phyloP scores from a whole-genome alignment of 2,329 filamentous ascomycete genomes.

The Cordyceps cicadae region DNA sequence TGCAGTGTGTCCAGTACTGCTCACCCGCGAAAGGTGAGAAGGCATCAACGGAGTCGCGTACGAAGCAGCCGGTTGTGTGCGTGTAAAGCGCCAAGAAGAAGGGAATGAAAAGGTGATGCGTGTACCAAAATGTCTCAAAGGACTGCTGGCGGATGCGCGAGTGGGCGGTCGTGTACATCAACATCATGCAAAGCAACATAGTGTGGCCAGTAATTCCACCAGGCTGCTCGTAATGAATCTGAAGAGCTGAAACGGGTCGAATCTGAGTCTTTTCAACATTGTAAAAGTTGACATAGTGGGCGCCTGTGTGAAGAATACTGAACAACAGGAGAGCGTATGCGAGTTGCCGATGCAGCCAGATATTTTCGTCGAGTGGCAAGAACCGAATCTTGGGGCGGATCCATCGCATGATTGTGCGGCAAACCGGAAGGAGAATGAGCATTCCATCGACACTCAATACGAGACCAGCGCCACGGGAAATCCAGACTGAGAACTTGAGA shows the following conservation, averaged over 20 bases:
- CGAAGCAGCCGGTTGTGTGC: constrained; percentile 86
- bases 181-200: constrained; percentile 97
- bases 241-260: constrained; percentile 67
- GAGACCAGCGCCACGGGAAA: constrained; percentile 86
- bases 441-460: constrained; percentile 76
- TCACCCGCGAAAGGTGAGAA: constrained; percentile 78
- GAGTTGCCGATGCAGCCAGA: constrained; percentile 94
- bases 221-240: constrained; percentile 85
- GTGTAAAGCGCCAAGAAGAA: constrained; percentile 93
- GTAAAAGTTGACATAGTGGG: constrained; percentile 98
- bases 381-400: constrained; percentile 81
- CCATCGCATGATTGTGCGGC: constrained; percentile 77
- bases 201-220: constrained; percentile 93
- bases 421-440: constrained; percentile 89
- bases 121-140: constrained; percentile 99
- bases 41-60: constrained; percentile 65
- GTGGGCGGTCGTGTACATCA: constrained; percentile 97
- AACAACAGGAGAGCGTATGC: constrained; percentile 85
- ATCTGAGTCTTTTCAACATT: constrained; percentile 85
- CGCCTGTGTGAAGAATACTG: constrained; percentile 63
- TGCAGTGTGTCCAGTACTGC: constrained; percentile 82
- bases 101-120: constrained; percentile 95
- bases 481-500: constrained; percentile 85
- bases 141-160: constrained; percentile 91
- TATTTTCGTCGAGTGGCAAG: constrained; percentile 88